Evolutionary conservation across 2,329 filamentous ascomycete genomes (phyloP).

Genomic region (Penicillium sp.): DNA sequence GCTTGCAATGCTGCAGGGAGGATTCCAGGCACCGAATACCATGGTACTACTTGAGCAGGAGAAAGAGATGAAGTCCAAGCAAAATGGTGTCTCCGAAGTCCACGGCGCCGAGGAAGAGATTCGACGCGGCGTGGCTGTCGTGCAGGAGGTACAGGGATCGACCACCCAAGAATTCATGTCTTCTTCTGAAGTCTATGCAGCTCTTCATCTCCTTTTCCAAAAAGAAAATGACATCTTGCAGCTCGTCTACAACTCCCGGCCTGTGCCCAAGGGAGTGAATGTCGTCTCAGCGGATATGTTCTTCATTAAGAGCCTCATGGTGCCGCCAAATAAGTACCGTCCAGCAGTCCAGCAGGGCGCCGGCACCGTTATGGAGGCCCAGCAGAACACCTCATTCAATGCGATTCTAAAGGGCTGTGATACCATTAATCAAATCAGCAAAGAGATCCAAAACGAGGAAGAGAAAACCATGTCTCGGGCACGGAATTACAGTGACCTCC

Average conservation of each 20-base stretch:
- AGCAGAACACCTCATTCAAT: constrained; percentile 85
- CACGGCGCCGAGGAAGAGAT: constrained; percentile 59
- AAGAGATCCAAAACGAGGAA: constrained; percentile 58
- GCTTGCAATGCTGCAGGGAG: constrained; percentile 67
- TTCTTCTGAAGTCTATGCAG: constrained; percentile 75
- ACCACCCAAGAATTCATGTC: constrained; percentile 69
- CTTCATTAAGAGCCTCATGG: constrained; percentile 79
- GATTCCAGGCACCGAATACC: constrained; percentile 67
- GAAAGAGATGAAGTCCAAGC: constrained; percentile 38
- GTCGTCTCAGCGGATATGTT: constrained; percentile 82
- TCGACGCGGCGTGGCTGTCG: constrained; percentile 48
- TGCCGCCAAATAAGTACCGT: constrained; percentile 87
- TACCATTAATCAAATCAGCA: constrained; percentile 68
- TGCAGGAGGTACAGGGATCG: constrained; percentile 33
- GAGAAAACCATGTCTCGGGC: constrained; percentile 47
- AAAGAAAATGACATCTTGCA: constrained; percentile 80
- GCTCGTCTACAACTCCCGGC: constrained; percentile 78
- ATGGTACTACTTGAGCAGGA: constrained; percentile 57
- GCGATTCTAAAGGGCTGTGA: constrained; percentile 73
- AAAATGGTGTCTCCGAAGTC: constrained; percentile 44
- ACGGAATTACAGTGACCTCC: constrained; percentile 69
- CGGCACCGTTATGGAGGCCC: constrained; percentile 77
- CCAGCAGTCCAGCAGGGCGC: constrained; percentile 80
- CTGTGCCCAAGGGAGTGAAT: constrained; percentile 54
- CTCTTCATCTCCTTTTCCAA: constrained; percentile 74